phyloP scores from a whole-genome alignment of 2,329 filamentous ascomycete species.

The Macrophomina pseudophaseolina region DNA sequence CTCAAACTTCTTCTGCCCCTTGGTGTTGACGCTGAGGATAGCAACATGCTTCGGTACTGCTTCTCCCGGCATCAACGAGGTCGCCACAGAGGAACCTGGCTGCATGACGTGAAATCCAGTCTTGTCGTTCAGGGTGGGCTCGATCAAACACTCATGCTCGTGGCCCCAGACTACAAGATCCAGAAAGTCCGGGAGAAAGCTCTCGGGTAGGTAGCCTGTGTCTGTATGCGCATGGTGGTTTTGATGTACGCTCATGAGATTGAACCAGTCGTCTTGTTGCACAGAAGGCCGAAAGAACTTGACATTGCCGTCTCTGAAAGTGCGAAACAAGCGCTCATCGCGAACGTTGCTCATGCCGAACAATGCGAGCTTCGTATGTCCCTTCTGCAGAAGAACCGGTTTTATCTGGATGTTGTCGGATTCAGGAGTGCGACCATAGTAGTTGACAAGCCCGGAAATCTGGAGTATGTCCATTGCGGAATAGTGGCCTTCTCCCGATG shows the following conservation, averaged over 20 bases:
- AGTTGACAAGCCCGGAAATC: slow-evolving; percentile 90
- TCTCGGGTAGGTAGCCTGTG: slow-evolving; percentile 93
- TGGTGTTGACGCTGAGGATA: slow-evolving; percentile 81
- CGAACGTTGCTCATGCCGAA: slow-evolving; percentile 96
- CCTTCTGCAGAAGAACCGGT: slow-evolving; percentile 91
- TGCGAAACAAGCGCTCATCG: slow-evolving; percentile 92
- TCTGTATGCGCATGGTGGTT: slow-evolving; percentile 93
- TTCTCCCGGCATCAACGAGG: slow-evolving; percentile 87
- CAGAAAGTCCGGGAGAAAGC: slow-evolving; percentile 87
- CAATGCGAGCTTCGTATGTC: slow-evolving; percentile 86
- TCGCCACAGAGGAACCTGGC: slow-evolving; percentile 93
- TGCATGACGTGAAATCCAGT: slow-evolving; percentile 96
- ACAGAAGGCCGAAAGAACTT: slow-evolving; percentile 86
- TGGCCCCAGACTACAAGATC: slow-evolving; percentile 96
- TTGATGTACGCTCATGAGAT: slow-evolving; percentile 91
- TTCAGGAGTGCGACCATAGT: slow-evolving; percentile 90
- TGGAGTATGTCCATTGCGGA: slow-evolving; percentile 91
- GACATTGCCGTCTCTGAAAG: slow-evolving; percentile 90
- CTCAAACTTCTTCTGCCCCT: slow-evolving; percentile 79
- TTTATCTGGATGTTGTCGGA: slow-evolving; percentile 93
- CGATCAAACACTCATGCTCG: slow-evolving; percentile 93
- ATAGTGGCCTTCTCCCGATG: slow-evolving; percentile 91
- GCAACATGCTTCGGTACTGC: slow-evolving; percentile 90
- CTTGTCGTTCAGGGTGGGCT: slow-evolving; percentile 81
- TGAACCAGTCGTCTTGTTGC: slow-evolving; percentile 92